Base-by-base conservation (phyloP, 2,329 filamentous ascomycete genomes). In the Monilinia polystroma region DNA sequence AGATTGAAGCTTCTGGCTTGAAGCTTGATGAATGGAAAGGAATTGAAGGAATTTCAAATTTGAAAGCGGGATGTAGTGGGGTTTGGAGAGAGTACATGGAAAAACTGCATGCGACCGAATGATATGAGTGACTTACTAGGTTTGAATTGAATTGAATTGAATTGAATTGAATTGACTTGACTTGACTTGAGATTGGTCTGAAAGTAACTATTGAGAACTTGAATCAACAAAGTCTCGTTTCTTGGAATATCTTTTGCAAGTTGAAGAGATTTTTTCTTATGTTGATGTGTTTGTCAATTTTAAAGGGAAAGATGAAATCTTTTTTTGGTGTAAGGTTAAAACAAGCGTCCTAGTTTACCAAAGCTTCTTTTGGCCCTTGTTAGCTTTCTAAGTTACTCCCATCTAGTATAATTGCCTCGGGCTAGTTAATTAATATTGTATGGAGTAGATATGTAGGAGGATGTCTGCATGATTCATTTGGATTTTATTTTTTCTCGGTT, bases 61-160 rank as follows among this genome's bases (percentile, higher is more conserved):
- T 4, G 26, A 38, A 43, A 35, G 35, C 47, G 56, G 56, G 60
- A 53, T 49, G 59, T 59, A 45, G 66, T 67, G 66, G 66, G 66
- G 66, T 64, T 43, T 11, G 26, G 4, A 32, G n/a, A 26, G 41
- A 16, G 18, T 41, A 35, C 7, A 35, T 35, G 16, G 16, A 3
- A 49, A n/a, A 11, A 49, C 18, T 23, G 20, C 32, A 43, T 43
- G 41, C 41, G 41, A 16, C 41, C 1, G 16, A 3, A 43, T 14
- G 12, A 43, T 14, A 43, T 5, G 4, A 16, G 41, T 5, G 7
- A 35, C 32, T 35, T 35, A 35, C 32, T 35, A 6, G 32, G 32
- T 35, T 3, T 35, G 32, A 35, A 4, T 35, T 35, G 32, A n/a
- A n/a, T n/a, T n/a, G n/a, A n/a, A n/a, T n/a, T n/a, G n/a, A n/a